A percentile compares a stretch with the other conserved stretches of the same genome.
phyloP scores from a whole-genome alignment of 306 rosid genomes.

The Quercus bicolor region DNA sequence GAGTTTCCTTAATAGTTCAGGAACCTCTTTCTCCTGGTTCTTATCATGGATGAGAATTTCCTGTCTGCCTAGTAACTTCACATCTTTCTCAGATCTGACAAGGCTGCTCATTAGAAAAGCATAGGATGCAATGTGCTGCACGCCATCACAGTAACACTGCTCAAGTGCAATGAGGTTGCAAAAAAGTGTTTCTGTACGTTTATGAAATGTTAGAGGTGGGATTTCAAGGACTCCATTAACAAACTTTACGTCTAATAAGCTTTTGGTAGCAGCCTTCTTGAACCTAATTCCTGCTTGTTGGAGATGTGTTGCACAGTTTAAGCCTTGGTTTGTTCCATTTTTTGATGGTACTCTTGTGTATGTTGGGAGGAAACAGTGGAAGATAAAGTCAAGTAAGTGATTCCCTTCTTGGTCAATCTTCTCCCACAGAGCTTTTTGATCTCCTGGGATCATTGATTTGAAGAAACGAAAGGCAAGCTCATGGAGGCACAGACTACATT shows the following conservation, averaged over 20 bases:
- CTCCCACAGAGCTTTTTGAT: constrained; percentile 11
- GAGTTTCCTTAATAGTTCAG: constrained; percentile 24
- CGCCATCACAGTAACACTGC: constrained; percentile 18
- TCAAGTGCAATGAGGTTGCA: constrained; percentile 52
- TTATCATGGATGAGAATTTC: constrained; percentile 20
- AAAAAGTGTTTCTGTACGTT: constrained; percentile 30
- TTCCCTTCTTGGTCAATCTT: constrained; percentile 45
- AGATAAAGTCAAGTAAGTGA: constrained; percentile 52
- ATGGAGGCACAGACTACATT: constrained; percentile 25
- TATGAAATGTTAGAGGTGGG: constrained; percentile 26
- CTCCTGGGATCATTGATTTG: constrained; percentile 33
- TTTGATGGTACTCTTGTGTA: constrained; percentile 1
- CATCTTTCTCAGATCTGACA: constrained; percentile 26
- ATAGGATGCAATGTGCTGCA: constrained; percentile 45
- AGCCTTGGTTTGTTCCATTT: not conserved
- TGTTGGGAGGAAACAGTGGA: constrained; percentile 45
- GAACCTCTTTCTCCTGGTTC: constrained; percentile 14
- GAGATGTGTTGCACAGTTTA: constrained; percentile 33
- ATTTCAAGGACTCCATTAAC: constrained; percentile 40
- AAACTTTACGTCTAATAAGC: constrained; percentile 49
- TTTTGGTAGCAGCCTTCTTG: constrained; percentile 26
- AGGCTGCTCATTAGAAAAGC: constrained; percentile 39
- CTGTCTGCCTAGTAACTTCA: constrained; percentile 22
- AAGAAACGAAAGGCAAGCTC: constrained; percentile 48
- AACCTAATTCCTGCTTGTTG: constrained; percentile 30